phyloP scores from a whole-genome alignment of 2,329 filamentous ascomycete genomes.

The Scopulariopsis brevicaulis region DNA sequence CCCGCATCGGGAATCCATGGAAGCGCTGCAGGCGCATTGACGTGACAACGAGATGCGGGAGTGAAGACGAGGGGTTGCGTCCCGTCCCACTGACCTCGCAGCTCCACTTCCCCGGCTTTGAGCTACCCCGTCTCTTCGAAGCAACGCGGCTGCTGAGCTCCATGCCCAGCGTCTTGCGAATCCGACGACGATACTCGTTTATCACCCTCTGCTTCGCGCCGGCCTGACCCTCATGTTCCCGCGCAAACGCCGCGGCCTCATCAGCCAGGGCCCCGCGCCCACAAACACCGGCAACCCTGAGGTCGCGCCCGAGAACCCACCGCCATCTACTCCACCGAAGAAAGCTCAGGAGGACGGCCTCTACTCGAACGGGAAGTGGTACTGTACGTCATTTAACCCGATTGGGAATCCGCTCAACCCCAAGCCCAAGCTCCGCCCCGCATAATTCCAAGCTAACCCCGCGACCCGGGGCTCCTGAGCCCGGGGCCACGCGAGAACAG shows the following conservation, averaged over 20 bases:
- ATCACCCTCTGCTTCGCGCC: background rate
- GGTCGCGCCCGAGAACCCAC: background rate
- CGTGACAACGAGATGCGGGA: too few species aligned
- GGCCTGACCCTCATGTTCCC: background rate
- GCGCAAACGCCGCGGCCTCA: background rate
- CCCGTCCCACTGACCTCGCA: too few species aligned
- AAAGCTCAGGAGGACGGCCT: background rate
- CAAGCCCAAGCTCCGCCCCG: background rate
- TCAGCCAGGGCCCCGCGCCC: background rate
- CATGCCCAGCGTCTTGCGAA: too few species aligned
- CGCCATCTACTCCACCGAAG: constrained; percentile 1
- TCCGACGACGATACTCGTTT: background rate
- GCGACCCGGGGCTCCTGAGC: too few species aligned
- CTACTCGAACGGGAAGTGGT: background rate
- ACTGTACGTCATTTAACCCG: background rate
- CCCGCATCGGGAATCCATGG: too few species aligned
- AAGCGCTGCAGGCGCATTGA: too few species aligned
- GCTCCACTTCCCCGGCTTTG: too few species aligned
- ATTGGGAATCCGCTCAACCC: background rate
- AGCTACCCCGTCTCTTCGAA: too few species aligned
- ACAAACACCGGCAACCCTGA: background rate
- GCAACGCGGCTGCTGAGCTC: too few species aligned
- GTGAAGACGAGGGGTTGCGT: too few species aligned
- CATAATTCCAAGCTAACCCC: background rate
- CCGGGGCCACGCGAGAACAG: constrained; percentile 12